Conservation (phyloP, 2,329 filamentous ascomycete genomes). For the Microdochium paspali region DNA sequence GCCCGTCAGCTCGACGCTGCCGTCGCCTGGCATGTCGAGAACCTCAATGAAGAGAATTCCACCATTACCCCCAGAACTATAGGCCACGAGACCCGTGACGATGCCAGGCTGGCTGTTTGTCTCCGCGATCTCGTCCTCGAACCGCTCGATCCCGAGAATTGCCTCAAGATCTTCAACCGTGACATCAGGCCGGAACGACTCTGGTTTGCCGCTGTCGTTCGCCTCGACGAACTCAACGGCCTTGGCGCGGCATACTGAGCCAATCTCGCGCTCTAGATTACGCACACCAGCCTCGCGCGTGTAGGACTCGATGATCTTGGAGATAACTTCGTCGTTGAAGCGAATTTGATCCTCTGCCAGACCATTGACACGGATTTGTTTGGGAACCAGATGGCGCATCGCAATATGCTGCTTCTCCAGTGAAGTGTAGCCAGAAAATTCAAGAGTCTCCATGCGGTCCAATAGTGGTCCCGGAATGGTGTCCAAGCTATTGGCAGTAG, state of each 20-base stretch:
- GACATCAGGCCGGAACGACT: constrained; percentile 64
- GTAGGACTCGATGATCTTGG: constrained; percentile 93
- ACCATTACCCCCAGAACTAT: constrained; percentile 84
- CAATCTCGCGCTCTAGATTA: constrained; percentile 91
- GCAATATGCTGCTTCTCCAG: constrained; percentile 96
- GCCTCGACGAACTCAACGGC: constrained; percentile 92
- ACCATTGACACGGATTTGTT: constrained; percentile 88
- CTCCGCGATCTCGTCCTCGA: constrained; percentile 91
- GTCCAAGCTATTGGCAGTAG: constrained; percentile 88
- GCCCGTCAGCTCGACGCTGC: constrained; percentile 87
- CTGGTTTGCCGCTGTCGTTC: constrained; percentile 60
- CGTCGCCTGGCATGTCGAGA: constrained; percentile 89
- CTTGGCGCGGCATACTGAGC: constrained; percentile 87
- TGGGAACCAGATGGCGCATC: constrained; percentile 85
- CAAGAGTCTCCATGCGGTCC: constrained; percentile 95
- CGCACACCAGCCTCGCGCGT: constrained; percentile 94
- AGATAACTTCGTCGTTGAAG: constrained; percentile 75
- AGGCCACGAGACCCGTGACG: constrained; percentile 92
- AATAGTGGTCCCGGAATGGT: constrained; percentile 90
- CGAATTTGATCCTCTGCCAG: constrained; percentile 65
- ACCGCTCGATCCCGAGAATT: constrained; percentile 87
- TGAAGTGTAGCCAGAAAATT: constrained; percentile 89
- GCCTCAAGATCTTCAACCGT: constrained; percentile 75
- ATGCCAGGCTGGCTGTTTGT: constrained; percentile 77
- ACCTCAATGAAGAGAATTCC: constrained; percentile 98